Evolutionary conservation across 192 early-diverging fungal genomes (phyloP), one percentile per base, ranked within the genome.

Genomic region (Chytriomyces sp.): DNA sequence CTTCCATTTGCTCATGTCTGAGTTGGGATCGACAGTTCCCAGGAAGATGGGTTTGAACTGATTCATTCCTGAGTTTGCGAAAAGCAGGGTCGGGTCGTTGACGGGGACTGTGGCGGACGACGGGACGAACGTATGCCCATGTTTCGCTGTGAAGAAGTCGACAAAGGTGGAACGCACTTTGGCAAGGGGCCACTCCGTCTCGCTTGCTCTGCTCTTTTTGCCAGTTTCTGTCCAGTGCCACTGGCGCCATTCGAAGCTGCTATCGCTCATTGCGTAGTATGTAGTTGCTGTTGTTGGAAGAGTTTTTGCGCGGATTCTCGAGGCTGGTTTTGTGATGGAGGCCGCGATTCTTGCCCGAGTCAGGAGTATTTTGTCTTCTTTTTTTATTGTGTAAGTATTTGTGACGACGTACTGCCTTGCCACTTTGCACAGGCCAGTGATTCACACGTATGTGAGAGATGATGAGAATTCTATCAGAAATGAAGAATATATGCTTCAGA

Each of bases 21-120:
- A 92, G 81, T 93, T 92, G n/a, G 93, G 95, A 66, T 99, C 97
- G 45, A 94, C 92, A 16, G 93, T 95, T 76, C 96, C 97, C 83
- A 94, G 90, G 83, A 99, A 97, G 78, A 99, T 95, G 28, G 96
- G 93, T 79, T 99, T 99, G 85, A 92, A 99, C 93, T 94, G 77
- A 6, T 71, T 60, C 67, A 74, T 45, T 35, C 44, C 50, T 9
- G 64, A 64, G 48, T 76, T 75, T 44, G 76, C 63, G 78, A 99
- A 99, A 67, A 99, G 87, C 45, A 97, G 88, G 11, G 97, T 97
- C 61, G 97, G 97, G 75, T 99, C 97, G 79, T 96, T 94, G 80
- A 94, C 92, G 43, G 97, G 97, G 74, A 99, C 91, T 1, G 96
- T 96, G 2, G 95, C 83, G 28, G 95, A 97, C n/a, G 95, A 96